A percentile compares a stretch with the other conserved stretches of the same genome.
Conservation (phyloP, 805 yeast genomes). For the Maudiozyma bulderi region DNA sequence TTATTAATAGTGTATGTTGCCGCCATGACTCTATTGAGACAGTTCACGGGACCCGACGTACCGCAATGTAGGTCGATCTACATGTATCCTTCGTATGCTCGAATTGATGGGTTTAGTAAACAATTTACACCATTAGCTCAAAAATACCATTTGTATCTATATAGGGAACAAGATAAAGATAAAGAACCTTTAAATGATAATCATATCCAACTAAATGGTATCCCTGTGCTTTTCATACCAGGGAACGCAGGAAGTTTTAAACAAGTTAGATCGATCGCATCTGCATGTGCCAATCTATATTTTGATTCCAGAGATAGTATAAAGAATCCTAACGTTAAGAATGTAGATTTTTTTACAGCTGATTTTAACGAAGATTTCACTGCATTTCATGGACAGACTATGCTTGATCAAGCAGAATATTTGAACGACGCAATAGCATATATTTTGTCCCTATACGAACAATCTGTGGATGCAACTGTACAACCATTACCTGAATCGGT, state of each 20-base stretch:
- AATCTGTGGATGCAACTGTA: conserved; percentile 10
- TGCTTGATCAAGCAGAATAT: conserved; percentile 89
- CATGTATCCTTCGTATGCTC: conserved; percentile 81
- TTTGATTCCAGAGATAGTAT: conserved; percentile 27
- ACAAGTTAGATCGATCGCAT: conserved; percentile 88
- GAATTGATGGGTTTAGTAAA: conserved; percentile 66
- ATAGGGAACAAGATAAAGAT: conserved; percentile 74
- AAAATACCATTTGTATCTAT: conserved; percentile 76
- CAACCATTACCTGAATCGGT: conserved; percentile 51
- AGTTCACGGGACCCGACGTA: conserved; percentile 37
- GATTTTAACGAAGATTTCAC: conserved; percentile 95
- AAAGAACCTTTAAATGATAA: conserved; percentile 37
- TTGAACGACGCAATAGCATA: conserved; percentile 77
- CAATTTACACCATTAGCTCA: conserved; percentile 45
- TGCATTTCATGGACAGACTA: conserved; percentile 90
- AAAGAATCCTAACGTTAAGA: conserved; percentile 27
- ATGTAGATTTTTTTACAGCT: conserved; percentile 79
- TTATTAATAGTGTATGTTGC: conserved; percentile 9
- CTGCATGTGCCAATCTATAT: conserved; percentile 55
- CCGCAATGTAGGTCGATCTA: conserved; percentile 56
- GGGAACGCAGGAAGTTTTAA: conserved; percentile 94
- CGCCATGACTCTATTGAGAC: conserved; percentile 6
- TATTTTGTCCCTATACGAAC: conserved; percentile 56
- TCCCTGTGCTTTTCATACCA: conserved; percentile 88
- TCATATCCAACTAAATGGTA: conserved; percentile 44